These are phyloP conservation scores for Raffaelea albimanens DNA, from an alignment of 2,329 filamentous ascomycete genomes.

Conservation along the genomic window DNA sequence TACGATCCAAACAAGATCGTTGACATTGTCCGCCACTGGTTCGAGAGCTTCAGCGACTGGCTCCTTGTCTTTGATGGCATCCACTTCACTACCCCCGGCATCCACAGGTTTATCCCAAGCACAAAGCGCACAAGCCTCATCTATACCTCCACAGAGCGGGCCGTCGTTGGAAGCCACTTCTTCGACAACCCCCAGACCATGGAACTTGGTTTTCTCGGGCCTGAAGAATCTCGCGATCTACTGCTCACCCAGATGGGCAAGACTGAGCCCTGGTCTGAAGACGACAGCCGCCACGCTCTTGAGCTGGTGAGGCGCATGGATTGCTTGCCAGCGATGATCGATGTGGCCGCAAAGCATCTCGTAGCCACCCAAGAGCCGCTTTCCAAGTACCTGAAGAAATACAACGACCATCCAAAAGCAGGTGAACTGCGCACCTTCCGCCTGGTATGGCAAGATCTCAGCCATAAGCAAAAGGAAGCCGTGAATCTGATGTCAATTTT, in stretches of 20 bases:
- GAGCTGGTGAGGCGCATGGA: slow-evolving; percentile 56
- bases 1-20: slow-evolving; percentile 39
- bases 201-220: slow-evolving; percentile 42
- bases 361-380: slow-evolving; percentile 52
- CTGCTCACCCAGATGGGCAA: slow-evolving; percentile 55
- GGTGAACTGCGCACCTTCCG: slow-evolving; percentile 37
- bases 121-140: slow-evolving; percentile 54
- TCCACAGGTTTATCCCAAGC: slow-evolving; percentile 56
- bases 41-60: slow-evolving; percentile 54
- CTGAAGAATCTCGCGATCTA: slow-evolving; percentile 48
- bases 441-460: too few relatives aligned
- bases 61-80: slow-evolving; percentile 59
- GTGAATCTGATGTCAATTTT: slow-evolving; percentile 56
- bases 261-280: slow-evolving; percentile 39
- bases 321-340: slow-evolving; percentile 57
- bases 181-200: slow-evolving; percentile 51
- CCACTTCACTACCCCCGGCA: slow-evolving; percentile 46
- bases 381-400: slow-evolving; percentile 49
- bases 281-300: slow-evolving; percentile 47
- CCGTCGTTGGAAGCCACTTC: slow-evolving; percentile 41
- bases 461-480: too few relatives aligned
- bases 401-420: slow-evolving; percentile 44
- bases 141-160: slow-evolving; percentile 57
- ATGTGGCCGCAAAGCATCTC: slow-evolving; percentile 53
- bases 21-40: slow-evolving; percentile 49